A percentile compares a stretch with the other conserved stretches of the same genome.
Evolutionary conservation across 129 eudicot genomes (phyloP).

Genomic region (Chrysanthemum lavandulifolium): DNA sequence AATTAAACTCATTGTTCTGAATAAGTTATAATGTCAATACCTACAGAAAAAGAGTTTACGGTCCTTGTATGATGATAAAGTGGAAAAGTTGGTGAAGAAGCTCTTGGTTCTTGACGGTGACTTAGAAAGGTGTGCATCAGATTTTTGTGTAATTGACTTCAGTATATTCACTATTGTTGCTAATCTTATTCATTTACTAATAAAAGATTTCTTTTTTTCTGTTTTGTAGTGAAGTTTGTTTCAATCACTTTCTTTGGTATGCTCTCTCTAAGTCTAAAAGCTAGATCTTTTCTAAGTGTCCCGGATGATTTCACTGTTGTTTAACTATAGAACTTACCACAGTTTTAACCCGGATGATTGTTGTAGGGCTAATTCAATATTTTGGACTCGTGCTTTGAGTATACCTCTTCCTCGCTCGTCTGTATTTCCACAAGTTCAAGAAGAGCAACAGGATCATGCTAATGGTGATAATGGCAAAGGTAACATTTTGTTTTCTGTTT

Average conservation of each 20-base stretch:
- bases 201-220: constrained; percentile 5
- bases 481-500: constrained; percentile 20
- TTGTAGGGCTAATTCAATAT: constrained; percentile 92
- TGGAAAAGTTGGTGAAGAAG: constrained; percentile 64
- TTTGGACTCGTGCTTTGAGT: constrained; percentile 97
- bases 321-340: neutral
- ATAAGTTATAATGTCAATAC: neutral
- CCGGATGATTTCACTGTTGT: too few species aligned
- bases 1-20: neutral
- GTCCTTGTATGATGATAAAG: constrained; percentile 66
- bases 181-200: constrained; percentile 11
- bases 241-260: constrained; percentile 89
- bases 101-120: constrained; percentile 73
- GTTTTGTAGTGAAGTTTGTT: constrained; percentile 71
- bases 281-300: neutral
- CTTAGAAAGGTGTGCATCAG: constrained; percentile 58
- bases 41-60: constrained; percentile 78
- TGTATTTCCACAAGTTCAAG: constrained; percentile 55
- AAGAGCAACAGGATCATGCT: constrained; percentile 36
- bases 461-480: constrained; percentile 39
- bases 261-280: constrained; percentile 7
- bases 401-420: constrained; percentile 78
- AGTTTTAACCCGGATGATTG: neutral
- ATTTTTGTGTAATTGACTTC: neutral
- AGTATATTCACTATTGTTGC: neutral